Evolutionary conservation across 2,329 filamentous ascomycete genomes (phyloP), one percentile per base, ranked within the genome.

Genomic region (Akanthomyces lecanii): DNA sequence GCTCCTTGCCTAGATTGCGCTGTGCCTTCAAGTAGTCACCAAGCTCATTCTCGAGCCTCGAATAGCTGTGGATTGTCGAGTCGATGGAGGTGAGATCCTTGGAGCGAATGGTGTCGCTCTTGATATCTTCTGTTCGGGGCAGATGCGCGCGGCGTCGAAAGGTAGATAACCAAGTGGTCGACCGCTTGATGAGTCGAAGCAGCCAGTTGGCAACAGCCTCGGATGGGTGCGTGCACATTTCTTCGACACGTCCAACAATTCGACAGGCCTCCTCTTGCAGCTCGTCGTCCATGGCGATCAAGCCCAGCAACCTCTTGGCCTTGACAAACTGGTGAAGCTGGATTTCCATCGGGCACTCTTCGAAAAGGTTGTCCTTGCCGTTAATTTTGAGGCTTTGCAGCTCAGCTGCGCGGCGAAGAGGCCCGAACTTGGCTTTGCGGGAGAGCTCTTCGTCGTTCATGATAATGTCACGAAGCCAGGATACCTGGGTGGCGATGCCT

Each of bases 391-490:
- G 75, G 4, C 74, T 75, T 1, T 78, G 75, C 64, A 84, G 70
- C 45, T 84, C 81, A 11, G 74, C 72, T 23, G 77, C 76, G 3
- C 74, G 72, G 66, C 80, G 74, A 25, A 83, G 74, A 2, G 81
- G 81, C 55, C 78, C 76, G 64, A 84, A 78, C 54, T 77, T 77
- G 14, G 82, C 83, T 63, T 75, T 75, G 45, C 75, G 73, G 7
- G 76, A 73, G 2, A 79, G 67, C 6, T 74, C 73, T 1, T 79
- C 77, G 1, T 78, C 77, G 36, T 77, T 79, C 75, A 87, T 78
- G 61, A 88, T 74, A 10, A 88, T 71, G 68, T 88, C 85, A 65
- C 82, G 80, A 60, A 88, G 77, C 85, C 85, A 88, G 2, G 78
- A 77, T 33, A 72, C 71, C 28, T 76, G 74, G 4, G 74, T 74